A percentile compares a stretch with the other conserved stretches of the same genome.
Evolutionary conservation across 2,329 filamentous ascomycete genomes (phyloP).

Genomic region (Aspergillus quadrilineatus): DNA sequence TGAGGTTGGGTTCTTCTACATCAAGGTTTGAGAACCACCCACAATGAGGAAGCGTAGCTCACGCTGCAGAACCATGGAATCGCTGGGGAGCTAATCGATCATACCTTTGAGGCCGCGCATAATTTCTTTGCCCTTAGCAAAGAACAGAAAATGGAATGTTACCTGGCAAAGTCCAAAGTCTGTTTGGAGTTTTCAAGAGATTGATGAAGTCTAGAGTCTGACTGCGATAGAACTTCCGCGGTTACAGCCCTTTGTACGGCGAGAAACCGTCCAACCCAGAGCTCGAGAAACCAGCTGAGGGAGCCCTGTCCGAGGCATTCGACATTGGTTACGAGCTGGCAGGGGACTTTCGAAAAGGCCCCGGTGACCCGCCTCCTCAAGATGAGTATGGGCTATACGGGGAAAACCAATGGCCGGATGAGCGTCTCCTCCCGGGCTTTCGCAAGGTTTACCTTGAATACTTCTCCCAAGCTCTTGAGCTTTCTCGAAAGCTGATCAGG

Average conservation of each 20-base stretch:
- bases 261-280: constrained; percentile 12
- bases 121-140: constrained; percentile 43
- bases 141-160: constrained; percentile 45
- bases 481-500: constrained; percentile 30
- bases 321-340: constrained; percentile 29
- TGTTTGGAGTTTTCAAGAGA: no score
- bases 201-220: constrained; percentile 6
- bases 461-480: constrained; percentile 17
- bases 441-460: constrained; percentile 20
- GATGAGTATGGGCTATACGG: constrained; percentile 24
- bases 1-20: constrained; percentile 49
- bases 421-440: constrained; percentile 21
- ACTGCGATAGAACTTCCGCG: constrained; percentile 18
- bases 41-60: background rate
- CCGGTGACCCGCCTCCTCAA: constrained; percentile 12
- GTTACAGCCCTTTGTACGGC: constrained; percentile 27
- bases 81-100: constrained; percentile 15
- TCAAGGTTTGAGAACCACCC: constrained; percentile 24
- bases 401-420: constrained; percentile 25
- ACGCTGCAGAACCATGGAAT: constrained; percentile 26
- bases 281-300: constrained; percentile 8
- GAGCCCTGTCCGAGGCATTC: constrained; percentile 26
- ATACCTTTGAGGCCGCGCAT: constrained; percentile 28
- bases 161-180: constrained; percentile 32
- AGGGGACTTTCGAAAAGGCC: constrained; percentile 18